Conservation (phyloP, 306 rosid species). For the Cucumis hystrix region DNA sequence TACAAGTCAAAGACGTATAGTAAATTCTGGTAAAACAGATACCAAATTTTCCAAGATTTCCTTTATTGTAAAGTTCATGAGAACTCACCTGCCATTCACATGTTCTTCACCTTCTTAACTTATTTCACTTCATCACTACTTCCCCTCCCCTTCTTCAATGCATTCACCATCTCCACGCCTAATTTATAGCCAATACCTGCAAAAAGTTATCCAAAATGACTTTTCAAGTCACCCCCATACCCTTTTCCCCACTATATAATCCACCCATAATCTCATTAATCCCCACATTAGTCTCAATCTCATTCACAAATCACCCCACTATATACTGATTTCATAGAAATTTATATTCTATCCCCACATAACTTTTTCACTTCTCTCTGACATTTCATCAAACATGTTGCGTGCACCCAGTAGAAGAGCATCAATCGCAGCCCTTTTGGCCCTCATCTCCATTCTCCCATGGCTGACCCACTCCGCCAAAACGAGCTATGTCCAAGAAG, state of each 20-base stretch:
- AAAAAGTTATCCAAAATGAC: constrained; percentile 2
- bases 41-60: neutral
- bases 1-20: neutral
- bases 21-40: neutral
- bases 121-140: neutral
- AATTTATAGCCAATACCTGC: neutral
- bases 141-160: constrained; percentile 9
- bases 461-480: neutral
- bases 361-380: neutral
- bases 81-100: constrained; percentile 20
- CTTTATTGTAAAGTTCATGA: constrained; percentile 4
- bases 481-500: constrained; percentile 28
- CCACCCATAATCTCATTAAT: neutral
- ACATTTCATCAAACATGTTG: neutral
- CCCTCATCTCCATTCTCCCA: constrained; percentile 8
- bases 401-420: neutral
- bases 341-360: neutral
- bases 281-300: neutral
- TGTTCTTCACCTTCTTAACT: constrained; percentile 7
- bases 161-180: constrained; percentile 24
- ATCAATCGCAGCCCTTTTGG: neutral
- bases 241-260: neutral
- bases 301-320: neutral
- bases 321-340: neutral
- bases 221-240: constrained; percentile 8